phyloP scores from a whole-genome alignment of 129 eudicot genomes.

The Escallonia herrerae region DNA sequence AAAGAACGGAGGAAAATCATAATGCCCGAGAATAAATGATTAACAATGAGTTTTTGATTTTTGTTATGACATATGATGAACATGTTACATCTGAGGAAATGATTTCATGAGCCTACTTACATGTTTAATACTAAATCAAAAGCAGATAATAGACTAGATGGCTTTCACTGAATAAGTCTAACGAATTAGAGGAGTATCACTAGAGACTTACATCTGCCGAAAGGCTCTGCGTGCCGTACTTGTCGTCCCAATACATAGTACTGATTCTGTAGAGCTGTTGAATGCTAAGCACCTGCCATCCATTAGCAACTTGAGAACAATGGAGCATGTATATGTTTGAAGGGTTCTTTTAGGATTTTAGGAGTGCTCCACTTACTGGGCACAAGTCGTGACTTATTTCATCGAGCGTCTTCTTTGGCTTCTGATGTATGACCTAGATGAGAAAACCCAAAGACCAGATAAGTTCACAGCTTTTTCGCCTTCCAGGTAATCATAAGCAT shows the following conservation, averaged over 20 bases:
- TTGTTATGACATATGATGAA: no score
- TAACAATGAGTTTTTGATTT: no score
- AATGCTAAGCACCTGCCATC: conserved; percentile 71
- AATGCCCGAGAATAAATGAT: no score
- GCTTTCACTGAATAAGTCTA: background rate
- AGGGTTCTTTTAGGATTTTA: background rate
- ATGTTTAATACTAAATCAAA: background rate
- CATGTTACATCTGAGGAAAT: no score
- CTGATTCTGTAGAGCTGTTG: conserved; percentile 93
- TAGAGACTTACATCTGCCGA: conserved; percentile 59
- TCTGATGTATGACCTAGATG: conserved; percentile 65
- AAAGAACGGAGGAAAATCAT: no score
- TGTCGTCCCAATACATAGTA: conserved; percentile 97
- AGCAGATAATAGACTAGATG: background rate
- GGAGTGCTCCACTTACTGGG: conserved; percentile 60
- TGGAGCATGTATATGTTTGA: conserved; percentile 4
- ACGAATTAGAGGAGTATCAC: background rate
- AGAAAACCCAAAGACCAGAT: conserved; percentile 8
- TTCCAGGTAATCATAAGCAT: no score
- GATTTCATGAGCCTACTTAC: background rate
- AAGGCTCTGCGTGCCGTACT: conserved; percentile 83
- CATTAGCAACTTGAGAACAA: conserved; percentile 12
- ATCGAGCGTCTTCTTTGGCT: conserved; percentile 74
- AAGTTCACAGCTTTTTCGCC: no score
- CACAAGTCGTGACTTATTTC: conserved; percentile 87